phyloP scores from a whole-genome alignment of 306 rosid genomes.

The Mimosa pudica region DNA sequence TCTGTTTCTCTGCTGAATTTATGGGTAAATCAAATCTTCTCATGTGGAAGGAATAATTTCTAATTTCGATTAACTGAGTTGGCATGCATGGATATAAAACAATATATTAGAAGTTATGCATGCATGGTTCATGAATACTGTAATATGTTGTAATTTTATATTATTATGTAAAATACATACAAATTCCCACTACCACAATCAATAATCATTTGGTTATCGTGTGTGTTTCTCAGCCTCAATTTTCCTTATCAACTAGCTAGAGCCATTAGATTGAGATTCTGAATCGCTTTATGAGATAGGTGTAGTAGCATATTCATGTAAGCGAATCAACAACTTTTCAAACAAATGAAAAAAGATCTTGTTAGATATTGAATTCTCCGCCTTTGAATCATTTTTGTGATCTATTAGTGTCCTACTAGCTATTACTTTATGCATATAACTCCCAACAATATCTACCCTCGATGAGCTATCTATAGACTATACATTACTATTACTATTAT shows the following conservation, averaged over 20 bases:
- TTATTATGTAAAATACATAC: neutral
- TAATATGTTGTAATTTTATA: neutral
- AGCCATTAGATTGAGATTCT: neutral
- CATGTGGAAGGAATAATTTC: slow-evolving; percentile 33
- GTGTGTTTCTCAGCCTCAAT: slow-evolving; percentile 38
- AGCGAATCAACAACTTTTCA: neutral
- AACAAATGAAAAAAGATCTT: neutral
- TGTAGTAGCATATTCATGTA: neutral
- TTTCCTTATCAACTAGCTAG: neutral
- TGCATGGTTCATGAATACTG: neutral
- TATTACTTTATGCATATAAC: neutral
- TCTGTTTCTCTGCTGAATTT: neutral
- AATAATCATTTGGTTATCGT: slow-evolving; percentile 24
- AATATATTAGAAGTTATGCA: neutral
- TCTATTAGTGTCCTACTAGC: neutral
- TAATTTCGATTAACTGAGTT: slow-evolving; percentile 23
- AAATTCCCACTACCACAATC: slow-evolving; percentile 7
- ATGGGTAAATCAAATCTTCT: slow-evolving; percentile 32
- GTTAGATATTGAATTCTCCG: neutral
- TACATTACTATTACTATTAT: too few species aligned
- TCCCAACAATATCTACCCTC: neutral
- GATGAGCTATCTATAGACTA: too few species aligned
- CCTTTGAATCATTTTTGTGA: neutral
- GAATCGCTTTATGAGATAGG: neutral
- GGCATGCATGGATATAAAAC: neutral